These are phyloP conservation scores for Aspergillus fischeri DNA, from an alignment of 2,329 filamentous ascomycete genomes.

Conservation along the genomic window DNA sequence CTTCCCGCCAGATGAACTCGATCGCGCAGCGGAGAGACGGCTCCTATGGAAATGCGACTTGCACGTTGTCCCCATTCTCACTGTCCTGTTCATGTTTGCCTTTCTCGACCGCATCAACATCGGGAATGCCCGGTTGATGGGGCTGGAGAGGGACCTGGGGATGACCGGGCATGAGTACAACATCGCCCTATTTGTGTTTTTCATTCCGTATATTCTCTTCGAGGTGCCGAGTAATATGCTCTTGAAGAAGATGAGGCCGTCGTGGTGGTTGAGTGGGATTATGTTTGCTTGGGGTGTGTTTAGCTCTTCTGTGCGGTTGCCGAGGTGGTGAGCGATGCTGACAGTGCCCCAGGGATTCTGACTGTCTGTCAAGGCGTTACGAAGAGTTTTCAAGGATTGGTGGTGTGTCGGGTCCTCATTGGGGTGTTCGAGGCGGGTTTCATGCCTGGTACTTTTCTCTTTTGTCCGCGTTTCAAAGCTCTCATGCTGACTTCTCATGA, in stretches of 20 bases:
- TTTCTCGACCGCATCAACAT: conserved; percentile 49
- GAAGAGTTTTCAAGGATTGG: conserved; percentile 36
- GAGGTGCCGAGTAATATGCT: conserved; percentile 48
- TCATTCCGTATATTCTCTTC: conserved; percentile 44
- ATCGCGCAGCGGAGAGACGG: conserved; percentile 38
- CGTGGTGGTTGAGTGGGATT: conserved; percentile 40
- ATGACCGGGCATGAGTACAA: conserved; percentile 44
- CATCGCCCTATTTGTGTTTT: conserved; percentile 43
- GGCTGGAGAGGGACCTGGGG: conserved; percentile 40
- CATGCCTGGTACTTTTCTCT: conserved; percentile 27
- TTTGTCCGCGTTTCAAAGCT: background rate
- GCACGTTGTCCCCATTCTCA: conserved; percentile 47
- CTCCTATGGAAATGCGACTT: conserved; percentile 48
- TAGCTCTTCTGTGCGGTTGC: background rate
- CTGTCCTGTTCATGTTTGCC: conserved; percentile 42
- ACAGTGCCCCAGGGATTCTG: conserved; percentile 30
- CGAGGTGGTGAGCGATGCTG: background rate
- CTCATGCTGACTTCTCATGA: background rate
- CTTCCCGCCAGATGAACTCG: background rate
- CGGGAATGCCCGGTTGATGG: conserved; percentile 45
- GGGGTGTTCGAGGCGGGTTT: conserved; percentile 38
- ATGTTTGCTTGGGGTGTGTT: conserved; percentile 40
- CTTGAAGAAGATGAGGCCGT: conserved; percentile 41
- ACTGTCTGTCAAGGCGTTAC: conserved; percentile 43
- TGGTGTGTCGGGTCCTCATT: conserved; percentile 33